Base-by-base conservation (phyloP, 495 filamentous ascomycete genomes). In the Parmelia sp. region DNA sequence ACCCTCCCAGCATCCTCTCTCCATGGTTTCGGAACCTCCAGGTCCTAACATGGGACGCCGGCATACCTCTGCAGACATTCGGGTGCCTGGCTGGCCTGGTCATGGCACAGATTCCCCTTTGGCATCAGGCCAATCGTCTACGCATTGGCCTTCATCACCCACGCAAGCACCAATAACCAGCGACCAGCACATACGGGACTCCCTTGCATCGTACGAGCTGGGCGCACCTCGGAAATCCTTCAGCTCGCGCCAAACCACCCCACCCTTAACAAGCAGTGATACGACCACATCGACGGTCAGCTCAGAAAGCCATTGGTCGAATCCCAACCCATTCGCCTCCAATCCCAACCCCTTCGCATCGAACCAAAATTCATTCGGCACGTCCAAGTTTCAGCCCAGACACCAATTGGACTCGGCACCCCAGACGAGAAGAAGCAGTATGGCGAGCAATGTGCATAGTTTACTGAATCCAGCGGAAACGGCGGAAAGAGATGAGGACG, bases 61-160 rank as follows among this genome's bases (percentile, higher is more conserved):
- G 51, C 94, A 98, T 74, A 98, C 94, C 2, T 94, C 93, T 57
- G 94, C 94, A 61, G 94, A 98, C 69, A 97, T 98, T 68, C 89
- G 94, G 36, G 85, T 89, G 47, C 88, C 89, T 68, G 90, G 90
- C 59, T 97, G 94, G 94, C 86, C 88, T 23, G 62, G 68, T 81
- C 84, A 21, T 72, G 75, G 37, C n/a, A 60, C 60, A 8, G 66
- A 45, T 37, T 91, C 91, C 6, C 90, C 92, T 17, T 91, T 90
- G 64, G 76, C 81, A 4, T 87, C 89, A 27, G 87, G 87, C 5
- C 87, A 90, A 29, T 84, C 86, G 42, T 90, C 86, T 23, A 61
- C 60, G 19, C 88, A 90, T 58, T 97, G 91, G 91, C 91, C 93
- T 4, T 88, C 90, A 1, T 94, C 90, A 21, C 92, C 92, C 23